A percentile compares a stretch with the other conserved stretches of the same genome.
Conservation (phyloP, 495 filamentous ascomycete genomes). For the Glutinoglossum americanum region DNA sequence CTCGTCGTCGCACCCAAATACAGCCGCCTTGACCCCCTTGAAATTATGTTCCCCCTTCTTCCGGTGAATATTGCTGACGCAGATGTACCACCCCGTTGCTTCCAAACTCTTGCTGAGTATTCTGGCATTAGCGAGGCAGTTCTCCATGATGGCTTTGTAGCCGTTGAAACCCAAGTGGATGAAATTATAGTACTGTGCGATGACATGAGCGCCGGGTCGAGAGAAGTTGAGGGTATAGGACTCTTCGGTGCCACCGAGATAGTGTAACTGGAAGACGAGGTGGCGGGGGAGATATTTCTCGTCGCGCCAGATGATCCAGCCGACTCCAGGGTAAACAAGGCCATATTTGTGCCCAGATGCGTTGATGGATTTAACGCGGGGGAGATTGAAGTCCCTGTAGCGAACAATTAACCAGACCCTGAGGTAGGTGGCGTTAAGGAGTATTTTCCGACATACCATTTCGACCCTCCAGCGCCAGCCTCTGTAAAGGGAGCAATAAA, state of each 20-base stretch:
- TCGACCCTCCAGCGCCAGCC: constrained; percentile 33
- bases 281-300: constrained; percentile 44
- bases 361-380: constrained; percentile 57
- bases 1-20: constrained; percentile 17
- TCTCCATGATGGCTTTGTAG: constrained; percentile 46
- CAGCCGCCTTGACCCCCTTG: constrained; percentile 17
- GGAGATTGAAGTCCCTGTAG: constrained; percentile 42
- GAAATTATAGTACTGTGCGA: constrained; percentile 59
- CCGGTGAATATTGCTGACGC: constrained; percentile 48
- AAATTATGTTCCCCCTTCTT: constrained; percentile 21
- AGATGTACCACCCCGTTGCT: constrained; percentile 45
- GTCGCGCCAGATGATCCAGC: constrained; percentile 59
- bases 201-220: constrained; percentile 45
- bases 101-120: constrained; percentile 46
- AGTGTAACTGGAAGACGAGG: constrained; percentile 53
- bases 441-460: constrained; percentile 25
- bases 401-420: background rate
- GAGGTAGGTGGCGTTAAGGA: background rate
- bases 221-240: constrained; percentile 62
- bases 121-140: constrained; percentile 45
- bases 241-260: constrained; percentile 52
- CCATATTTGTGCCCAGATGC: constrained; percentile 56
- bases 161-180: constrained; percentile 50
- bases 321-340: constrained; percentile 47
- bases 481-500: constrained; percentile 56